Percentiles rank a stretch among this genome's conserved stretches.
Evolutionary conservation across 352 stramenopile genomes (phyloP).

Genomic region (Globisporangium okanoganense): DNA sequence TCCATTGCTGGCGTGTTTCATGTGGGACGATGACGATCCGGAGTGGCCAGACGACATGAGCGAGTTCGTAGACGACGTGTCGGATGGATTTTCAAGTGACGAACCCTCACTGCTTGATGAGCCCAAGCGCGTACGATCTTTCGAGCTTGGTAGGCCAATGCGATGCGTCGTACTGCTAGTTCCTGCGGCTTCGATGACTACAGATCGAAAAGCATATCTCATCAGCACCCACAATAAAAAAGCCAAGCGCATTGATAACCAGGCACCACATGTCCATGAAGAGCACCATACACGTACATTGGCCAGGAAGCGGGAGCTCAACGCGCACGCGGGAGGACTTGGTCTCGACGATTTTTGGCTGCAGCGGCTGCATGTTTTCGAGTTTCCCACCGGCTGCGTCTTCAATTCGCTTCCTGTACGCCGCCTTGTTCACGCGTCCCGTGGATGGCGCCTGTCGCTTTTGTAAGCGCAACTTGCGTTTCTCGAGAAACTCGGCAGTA

Average conservation of each 20-base stretch:
- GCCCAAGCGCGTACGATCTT: slow-evolving; percentile 20
- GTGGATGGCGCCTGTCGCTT: slow-evolving; percentile 62
- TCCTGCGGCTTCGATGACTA: slow-evolving; percentile 52
- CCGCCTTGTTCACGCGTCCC: slow-evolving; percentile 70
- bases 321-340: slow-evolving; percentile 56
- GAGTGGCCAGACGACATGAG: slow-evolving; percentile 47
- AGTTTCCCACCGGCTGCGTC: slow-evolving; percentile 73
- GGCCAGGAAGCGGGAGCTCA: slow-evolving; percentile 66
- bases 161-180: slow-evolving; percentile 12
- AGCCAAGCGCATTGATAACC: slow-evolving; percentile 1
- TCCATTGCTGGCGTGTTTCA: slow-evolving; percentile 16
- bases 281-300: slow-evolving; percentile 46
- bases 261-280: background rate
- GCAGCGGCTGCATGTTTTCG: slow-evolving; percentile 70
- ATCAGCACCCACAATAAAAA: slow-evolving; percentile 5
- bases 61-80: slow-evolving; percentile 44
- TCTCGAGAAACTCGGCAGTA: slow-evolving; percentile 65
- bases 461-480: slow-evolving; percentile 69
- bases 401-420: slow-evolving; percentile 70
- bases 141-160: slow-evolving; percentile 16
- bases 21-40: slow-evolving; percentile 23
- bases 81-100: slow-evolving; percentile 37
- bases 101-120: slow-evolving; percentile 40
- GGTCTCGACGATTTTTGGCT: slow-evolving; percentile 57
- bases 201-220: background rate